Evolutionary conservation across 768 basidiomycete genomes (phyloP), one percentile per base, ranked within the genome.

Genomic region (Ramaria sp.): DNA sequence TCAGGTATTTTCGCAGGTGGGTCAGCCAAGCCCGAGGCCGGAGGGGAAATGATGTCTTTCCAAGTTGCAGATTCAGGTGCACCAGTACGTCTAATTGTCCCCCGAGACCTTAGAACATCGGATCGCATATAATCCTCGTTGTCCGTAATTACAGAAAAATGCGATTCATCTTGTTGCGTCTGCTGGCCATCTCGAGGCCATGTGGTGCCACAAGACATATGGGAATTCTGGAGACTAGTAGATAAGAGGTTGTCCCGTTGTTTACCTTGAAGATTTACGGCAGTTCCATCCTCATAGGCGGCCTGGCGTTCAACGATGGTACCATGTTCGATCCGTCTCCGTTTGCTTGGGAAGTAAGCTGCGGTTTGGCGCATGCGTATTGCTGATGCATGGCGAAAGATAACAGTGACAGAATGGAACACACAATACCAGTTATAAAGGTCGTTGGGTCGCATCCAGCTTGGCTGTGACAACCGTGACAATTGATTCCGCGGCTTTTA

Each of bases 381-480:
- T 34, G 73, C 75, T 3, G 79, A 79, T 32, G 81, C 83, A 72
- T 81, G 77, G 10, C 75, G 69, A 34, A 83, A 63, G 52, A 89
- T 80, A 53, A 83, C 78, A 51, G 73, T 70, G 18, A 77, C 67
- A 13, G 82, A 78, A 56, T 78, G 75, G 45, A 78, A 69, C 28
- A 85, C 84, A 62, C 82, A 83, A 54, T 85, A 64, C 79, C 82
- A 84, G 71, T 82, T 84, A 69, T 77, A 87, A 12, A 75, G 75
- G 32, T 81, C 76, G 45, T 83, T 75, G 48, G 84, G 82, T 60
- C 83, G 82, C 84, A 87, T 85, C 36, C 32, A 24, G 36, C 36
- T 7, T 37, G 36, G 16, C 36, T 16, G 36, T n/a, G n/a, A n/a
- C n/a, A 37, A 37, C 36, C 36, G 36, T 37, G 36, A 37, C n/a